Percentiles rank a stretch among this genome's conserved stretches.
Conservation (phyloP, 768 basidiomycete genomes). For the Candolleomyces aberdarensis region DNA sequence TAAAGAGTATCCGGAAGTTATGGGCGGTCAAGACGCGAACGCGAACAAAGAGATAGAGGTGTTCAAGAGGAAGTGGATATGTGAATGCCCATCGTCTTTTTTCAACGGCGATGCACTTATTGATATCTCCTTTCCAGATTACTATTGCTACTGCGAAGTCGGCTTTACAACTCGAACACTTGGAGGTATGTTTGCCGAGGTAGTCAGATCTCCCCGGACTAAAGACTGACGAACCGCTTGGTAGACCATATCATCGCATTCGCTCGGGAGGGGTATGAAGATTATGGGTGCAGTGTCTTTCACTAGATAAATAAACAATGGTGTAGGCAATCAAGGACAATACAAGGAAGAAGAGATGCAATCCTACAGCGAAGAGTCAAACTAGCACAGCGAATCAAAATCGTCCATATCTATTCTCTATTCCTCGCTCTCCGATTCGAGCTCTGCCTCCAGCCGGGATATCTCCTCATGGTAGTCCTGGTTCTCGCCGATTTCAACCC, state of each 20-base stretch:
- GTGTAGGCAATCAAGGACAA: too few relatives aligned
- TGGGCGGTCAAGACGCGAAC: conserved; percentile 28
- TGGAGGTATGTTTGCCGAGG: conserved; percentile 44
- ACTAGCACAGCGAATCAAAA: too few relatives aligned
- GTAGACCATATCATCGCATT: conserved; percentile 64
- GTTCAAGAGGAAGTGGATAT: conserved; percentile 74
- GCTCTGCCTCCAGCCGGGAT: too few relatives aligned
- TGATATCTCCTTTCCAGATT: conserved; percentile 11
- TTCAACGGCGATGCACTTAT: too few relatives aligned
- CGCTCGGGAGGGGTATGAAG: conserved; percentile 59
- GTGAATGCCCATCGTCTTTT: conserved; percentile 32
- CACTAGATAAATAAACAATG: not conserved
- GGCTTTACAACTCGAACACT: conserved; percentile 65
- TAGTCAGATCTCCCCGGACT: not conserved
- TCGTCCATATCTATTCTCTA: too few relatives aligned
- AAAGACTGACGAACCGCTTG: not conserved
- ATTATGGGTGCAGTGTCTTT: conserved; percentile 51
- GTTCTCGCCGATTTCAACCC: too few relatives aligned
- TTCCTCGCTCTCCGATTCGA: too few relatives aligned
- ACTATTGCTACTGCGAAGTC: conserved; percentile 69
- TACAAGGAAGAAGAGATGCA: too few relatives aligned
- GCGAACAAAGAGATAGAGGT: conserved; percentile 61
- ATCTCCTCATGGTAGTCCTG: too few relatives aligned
- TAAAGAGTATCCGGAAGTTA: conserved; percentile 57
- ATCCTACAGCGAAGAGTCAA: too few relatives aligned